A percentile compares a stretch with the other conserved stretches of the same genome.
Evolutionary conservation across 371 early-diverging fungal species (phyloP).

Genomic region (Rhizomucor pusillus): DNA sequence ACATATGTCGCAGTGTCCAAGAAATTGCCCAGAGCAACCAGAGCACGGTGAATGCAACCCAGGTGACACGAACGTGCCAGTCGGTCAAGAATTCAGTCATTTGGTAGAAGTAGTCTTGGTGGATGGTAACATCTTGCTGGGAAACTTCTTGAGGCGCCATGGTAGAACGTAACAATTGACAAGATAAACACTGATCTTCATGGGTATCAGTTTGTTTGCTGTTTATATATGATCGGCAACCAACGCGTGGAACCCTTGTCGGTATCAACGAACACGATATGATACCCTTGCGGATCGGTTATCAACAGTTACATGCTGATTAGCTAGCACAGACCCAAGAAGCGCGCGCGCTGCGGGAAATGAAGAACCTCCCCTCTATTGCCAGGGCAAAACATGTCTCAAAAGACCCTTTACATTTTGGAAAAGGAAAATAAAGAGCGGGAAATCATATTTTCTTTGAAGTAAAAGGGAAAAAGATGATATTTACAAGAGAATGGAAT

Average conservation of each 20-base stretch:
- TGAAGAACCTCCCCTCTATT: too few species aligned
- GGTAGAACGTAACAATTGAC: neutral
- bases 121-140: constrained; percentile 3
- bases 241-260: neutral
- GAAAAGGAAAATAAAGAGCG: too few species aligned
- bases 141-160: neutral
- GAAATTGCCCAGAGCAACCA: constrained; percentile 35
- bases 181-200: neutral
- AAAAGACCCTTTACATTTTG: too few species aligned
- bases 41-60: constrained; percentile 38
- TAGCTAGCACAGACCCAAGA: too few species aligned
- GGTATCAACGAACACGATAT: too few species aligned
- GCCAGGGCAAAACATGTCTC: too few species aligned
- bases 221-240: neutral
- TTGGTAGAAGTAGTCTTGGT: constrained; percentile 5
- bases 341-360: too few species aligned
- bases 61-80: constrained; percentile 35
- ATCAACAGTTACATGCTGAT: too few species aligned
- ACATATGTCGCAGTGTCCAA: constrained; percentile 34
- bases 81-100: constrained; percentile 19
- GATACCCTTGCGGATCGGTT: too few species aligned
- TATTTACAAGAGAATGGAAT: too few species aligned
- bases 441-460: too few species aligned
- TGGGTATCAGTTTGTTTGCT: neutral
- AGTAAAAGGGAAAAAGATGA: too few species aligned